A percentile compares a stretch with the other conserved stretches of the same genome.
phyloP scores from a whole-genome alignment of 495 filamentous ascomycete genomes.

The Letharia columbiana region DNA sequence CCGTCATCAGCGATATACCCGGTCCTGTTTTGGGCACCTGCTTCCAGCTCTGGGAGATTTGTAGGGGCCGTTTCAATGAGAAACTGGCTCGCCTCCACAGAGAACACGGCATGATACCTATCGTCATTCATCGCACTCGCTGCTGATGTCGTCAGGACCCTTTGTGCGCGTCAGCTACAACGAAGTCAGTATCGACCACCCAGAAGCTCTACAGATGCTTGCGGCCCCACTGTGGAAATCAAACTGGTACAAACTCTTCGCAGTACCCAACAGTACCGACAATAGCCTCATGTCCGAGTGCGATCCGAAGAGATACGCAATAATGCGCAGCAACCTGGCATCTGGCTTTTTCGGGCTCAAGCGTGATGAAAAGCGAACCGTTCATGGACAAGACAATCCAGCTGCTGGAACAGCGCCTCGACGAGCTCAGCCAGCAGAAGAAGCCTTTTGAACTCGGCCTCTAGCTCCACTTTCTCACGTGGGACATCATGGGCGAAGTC shows the following conservation, averaged over 20 bases:
- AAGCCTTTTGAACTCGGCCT: slow-evolving; percentile 28
- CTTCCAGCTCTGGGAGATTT: slow-evolving; percentile 6
- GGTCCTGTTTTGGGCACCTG: background rate
- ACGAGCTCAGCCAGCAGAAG: slow-evolving; percentile 23
- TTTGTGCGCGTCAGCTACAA: slow-evolving; percentile 43
- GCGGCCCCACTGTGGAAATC: slow-evolving; percentile 24
- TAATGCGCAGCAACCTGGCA: slow-evolving; percentile 32
- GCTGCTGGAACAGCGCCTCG: slow-evolving; percentile 29
- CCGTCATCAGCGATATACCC: background rate
- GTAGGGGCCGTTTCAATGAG: background rate
- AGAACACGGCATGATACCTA: background rate
- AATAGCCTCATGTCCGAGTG: slow-evolving; percentile 22
- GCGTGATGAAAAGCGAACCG: slow-evolving; percentile 35
- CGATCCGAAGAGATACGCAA: slow-evolving; percentile 31
- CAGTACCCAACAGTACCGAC: slow-evolving; percentile 23
- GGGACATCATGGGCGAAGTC: slow-evolving; percentile 33
- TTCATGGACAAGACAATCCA: slow-evolving; percentile 33
- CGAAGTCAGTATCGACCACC: slow-evolving; percentile 42
- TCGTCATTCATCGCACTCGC: too few relatives aligned
- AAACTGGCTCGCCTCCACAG: background rate
- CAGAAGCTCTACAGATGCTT: slow-evolving; percentile 34
- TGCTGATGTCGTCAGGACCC: slow-evolving; percentile 23
- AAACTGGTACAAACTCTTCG: slow-evolving; percentile 28
- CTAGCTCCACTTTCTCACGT: slow-evolving; percentile 36
- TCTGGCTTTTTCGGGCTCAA: slow-evolving; percentile 35